Evolutionary conservation across 805 yeast species (phyloP).

Genomic region (Komagataella populi): DNA sequence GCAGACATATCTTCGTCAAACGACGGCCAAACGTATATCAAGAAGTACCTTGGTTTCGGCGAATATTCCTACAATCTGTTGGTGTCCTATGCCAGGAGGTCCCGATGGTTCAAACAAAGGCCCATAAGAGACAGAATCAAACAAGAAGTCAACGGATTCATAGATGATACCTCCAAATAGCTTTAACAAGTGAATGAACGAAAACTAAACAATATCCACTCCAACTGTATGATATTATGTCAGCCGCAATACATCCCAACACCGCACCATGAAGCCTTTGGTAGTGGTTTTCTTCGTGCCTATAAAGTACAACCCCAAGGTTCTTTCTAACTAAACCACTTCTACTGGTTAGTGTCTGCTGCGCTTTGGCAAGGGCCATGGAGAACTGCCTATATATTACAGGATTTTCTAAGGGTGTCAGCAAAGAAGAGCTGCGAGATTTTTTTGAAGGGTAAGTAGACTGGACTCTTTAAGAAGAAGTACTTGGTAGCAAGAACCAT

Average conservation of each 20-base stretch:
- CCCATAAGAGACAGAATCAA: constrained; percentile 16
- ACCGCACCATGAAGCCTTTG: background rate
- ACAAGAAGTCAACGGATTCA: constrained; percentile 12
- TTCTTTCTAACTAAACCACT: background rate
- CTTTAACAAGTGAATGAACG: background rate
- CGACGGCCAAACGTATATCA: constrained; percentile 26
- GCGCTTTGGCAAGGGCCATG: background rate
- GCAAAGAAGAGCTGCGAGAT: background rate
- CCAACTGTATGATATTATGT: background rate
- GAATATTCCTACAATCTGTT: constrained; percentile 41
- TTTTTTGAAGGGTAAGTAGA: background rate
- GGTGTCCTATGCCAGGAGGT: constrained; percentile 27
- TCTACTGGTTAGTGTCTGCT: background rate
- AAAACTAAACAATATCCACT: background rate
- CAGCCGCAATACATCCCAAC: background rate
- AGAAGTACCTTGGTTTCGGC: constrained; percentile 43
- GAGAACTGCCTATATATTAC: background rate
- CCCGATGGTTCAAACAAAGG: constrained; percentile 37
- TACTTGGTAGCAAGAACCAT: background rate
- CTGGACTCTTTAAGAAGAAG: background rate
- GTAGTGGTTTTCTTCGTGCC: background rate
- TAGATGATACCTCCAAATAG: constrained; percentile 1
- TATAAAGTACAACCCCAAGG: background rate
- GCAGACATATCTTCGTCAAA: constrained; percentile 26
- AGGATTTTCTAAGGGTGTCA: background rate